phyloP scores from a whole-genome alignment of 306 rosid species.

The Quercus engelmannii region DNA sequence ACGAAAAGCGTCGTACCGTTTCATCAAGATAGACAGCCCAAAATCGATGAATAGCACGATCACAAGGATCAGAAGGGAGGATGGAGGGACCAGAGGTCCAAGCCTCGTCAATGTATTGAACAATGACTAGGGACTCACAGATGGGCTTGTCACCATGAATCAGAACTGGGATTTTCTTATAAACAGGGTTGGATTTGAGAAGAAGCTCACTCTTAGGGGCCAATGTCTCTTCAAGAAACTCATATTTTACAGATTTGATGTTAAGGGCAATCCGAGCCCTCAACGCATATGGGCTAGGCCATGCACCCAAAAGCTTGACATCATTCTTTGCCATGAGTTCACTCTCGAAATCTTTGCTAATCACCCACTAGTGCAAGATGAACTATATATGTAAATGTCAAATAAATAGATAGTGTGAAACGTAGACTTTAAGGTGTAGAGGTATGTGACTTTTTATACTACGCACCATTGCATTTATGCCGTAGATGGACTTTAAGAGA shows the following conservation, averaged over 20 bases:
- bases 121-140: conserved; percentile 50
- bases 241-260: conserved; percentile 40
- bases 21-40: conserved; percentile 57
- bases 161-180: conserved; percentile 59
- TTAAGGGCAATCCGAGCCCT: conserved; percentile 45
- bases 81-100: conserved; percentile 42
- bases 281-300: conserved; percentile 47
- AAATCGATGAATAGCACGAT: conserved; percentile 53
- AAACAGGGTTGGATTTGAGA: conserved; percentile 52
- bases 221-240: conserved; percentile 31
- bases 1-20: conserved; percentile 24
- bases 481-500: too few relatives aligned
- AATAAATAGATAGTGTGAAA: too few relatives aligned
- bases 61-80: conserved; percentile 53
- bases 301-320: conserved; percentile 49
- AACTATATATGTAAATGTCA: too few relatives aligned
- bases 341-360: too few relatives aligned
- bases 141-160: conserved; percentile 47
- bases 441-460: too few relatives aligned
- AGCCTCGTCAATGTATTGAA: conserved; percentile 45
- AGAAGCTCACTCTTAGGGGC: conserved; percentile 46
- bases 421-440: too few relatives aligned
- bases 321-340: conserved; percentile 31
- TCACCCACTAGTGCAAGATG: too few relatives aligned
- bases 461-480: too few relatives aligned